Evolutionary conservation across 345 rosid species (phyloP).

Genomic region (Physaria fendleri): DNA sequence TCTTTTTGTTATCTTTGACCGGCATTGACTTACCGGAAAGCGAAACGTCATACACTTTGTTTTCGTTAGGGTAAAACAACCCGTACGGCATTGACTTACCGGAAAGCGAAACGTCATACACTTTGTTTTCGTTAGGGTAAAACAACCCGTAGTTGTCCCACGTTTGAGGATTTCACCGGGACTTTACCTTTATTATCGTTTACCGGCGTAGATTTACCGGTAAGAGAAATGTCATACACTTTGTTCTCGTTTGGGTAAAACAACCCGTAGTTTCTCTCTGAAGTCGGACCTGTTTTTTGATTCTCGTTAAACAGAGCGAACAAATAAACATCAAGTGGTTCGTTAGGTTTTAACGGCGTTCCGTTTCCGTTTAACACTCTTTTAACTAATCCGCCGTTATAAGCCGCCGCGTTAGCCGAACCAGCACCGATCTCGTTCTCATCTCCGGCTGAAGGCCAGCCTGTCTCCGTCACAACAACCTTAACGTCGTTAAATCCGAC

Average conservation of each 20-base stretch:
- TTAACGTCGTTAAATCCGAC: slow-evolving; percentile 14
- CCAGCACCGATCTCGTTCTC: slow-evolving; percentile 13
- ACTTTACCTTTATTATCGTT: slow-evolving; percentile 21
- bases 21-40: slow-evolving; percentile 18
- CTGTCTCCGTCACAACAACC: slow-evolving; percentile 23
- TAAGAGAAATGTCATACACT: slow-evolving; percentile 55
- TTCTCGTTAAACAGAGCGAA: slow-evolving; percentile 86
- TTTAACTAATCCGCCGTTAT: slow-evolving; percentile 18
- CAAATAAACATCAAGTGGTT: slow-evolving; percentile 49
- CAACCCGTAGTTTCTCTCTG: slow-evolving; percentile 81
- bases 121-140: slow-evolving; percentile 56
- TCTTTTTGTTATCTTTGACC: slow-evolving; percentile 17
- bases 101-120: slow-evolving; percentile 48
- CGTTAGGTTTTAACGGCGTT: slow-evolving; percentile 28
- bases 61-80: slow-evolving; percentile 55
- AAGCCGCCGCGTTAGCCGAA: slow-evolving; percentile 17
- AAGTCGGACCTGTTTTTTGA: slow-evolving; percentile 69
- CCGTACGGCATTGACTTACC: slow-evolving; percentile 45
- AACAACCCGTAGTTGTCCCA: slow-evolving; percentile 86
- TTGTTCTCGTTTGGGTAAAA: slow-evolving; percentile 57
- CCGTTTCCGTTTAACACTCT: slow-evolving; percentile 17
- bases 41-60: slow-evolving; percentile 61
- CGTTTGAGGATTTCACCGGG: no score
- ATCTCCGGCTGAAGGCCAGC: slow-evolving; percentile 31
- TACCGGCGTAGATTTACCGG: slow-evolving; percentile 17